Percentiles rank a stretch among this genome's conserved stretches.
These are phyloP conservation scores for Arabidopsis hybrid DNA, from an alignment of 441 rosid species.

Conservation along the genomic window DNA sequence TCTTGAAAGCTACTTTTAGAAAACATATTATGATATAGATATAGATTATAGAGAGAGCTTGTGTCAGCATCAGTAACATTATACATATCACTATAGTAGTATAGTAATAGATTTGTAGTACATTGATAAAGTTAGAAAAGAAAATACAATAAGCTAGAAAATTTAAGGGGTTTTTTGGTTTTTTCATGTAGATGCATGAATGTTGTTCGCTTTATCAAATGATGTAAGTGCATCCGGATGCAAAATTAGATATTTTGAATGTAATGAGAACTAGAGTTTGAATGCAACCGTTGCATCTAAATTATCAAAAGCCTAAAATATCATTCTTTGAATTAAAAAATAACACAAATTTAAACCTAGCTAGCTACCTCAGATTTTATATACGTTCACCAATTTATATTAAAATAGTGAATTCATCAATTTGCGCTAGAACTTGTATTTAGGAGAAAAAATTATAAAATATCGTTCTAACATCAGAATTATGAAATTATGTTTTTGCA, in stretches of 20 bases:
- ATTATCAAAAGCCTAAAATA: neutral
- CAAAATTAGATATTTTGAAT: neutral
- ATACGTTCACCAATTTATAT: neutral
- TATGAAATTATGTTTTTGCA: too few species aligned
- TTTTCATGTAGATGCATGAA: neutral
- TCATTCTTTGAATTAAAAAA: neutral
- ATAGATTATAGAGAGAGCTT: neutral
- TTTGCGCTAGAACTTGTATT: too few species aligned
- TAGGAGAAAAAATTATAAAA: too few species aligned
- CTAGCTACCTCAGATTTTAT: neutral
- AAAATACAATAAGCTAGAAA: neutral
- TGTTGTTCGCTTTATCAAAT: neutral
- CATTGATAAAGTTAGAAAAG: slow-evolving; percentile 22
- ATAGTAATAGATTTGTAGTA: slow-evolving; percentile 27
- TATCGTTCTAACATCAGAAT: too few species aligned
- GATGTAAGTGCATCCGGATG: neutral
- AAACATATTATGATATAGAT: slow-evolving; percentile 8
- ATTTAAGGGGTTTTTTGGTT: neutral
- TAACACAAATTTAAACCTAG: neutral
- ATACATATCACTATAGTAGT: slow-evolving; percentile 12
- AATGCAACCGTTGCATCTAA: neutral
- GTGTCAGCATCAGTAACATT: slow-evolving; percentile 29
- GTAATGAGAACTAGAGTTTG: neutral
- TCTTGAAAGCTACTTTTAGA: slow-evolving; percentile 40
- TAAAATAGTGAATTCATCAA: neutral